Percentiles rank a stretch among this genome's conserved stretches.
These are phyloP conservation scores for Penstemon davidsonii DNA, from an alignment of 257 asterid species.

Conservation along the genomic window DNA sequence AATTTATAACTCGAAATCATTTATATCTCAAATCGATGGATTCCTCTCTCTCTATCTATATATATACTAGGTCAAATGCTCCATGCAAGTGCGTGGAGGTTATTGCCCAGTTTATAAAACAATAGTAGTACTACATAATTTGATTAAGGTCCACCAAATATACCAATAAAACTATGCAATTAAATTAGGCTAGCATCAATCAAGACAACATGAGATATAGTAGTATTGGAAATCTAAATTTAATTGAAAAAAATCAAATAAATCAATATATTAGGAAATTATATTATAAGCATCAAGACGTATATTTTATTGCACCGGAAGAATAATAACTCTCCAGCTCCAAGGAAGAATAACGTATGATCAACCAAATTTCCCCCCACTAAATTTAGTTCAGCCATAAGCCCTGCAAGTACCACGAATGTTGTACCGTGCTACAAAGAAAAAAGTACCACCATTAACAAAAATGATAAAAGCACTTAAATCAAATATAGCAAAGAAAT, in stretches of 20 bases:
- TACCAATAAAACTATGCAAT: no score
- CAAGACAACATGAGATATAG: no score
- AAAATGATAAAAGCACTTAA: neutral
- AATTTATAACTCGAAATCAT: no score
- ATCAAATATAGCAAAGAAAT: neutral
- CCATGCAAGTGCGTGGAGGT: no score
- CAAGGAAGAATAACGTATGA: constrained; percentile 72
- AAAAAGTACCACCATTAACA: constrained; percentile 2
- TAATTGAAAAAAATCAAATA: neutral
- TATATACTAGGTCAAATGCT: no score
- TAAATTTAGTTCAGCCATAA: constrained; percentile 58
- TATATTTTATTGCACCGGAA: no score
- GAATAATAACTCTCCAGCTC: constrained; percentile 80
- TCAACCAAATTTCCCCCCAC: constrained; percentile 73
- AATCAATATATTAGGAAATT: neutral
- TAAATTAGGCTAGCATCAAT: no score
- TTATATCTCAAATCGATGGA: no score
- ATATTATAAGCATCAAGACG: neutral
- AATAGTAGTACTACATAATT: no score
- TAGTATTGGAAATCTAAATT: constrained; percentile 11
- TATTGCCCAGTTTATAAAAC: no score
- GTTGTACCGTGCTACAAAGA: constrained; percentile 66
- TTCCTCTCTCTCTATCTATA: no score
- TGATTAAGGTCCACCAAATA: no score
- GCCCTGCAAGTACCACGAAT: constrained; percentile 77